These are phyloP conservation scores for Lactarius trivialis DNA, from an alignment of 768 basidiomycete genomes.

Conservation along the genomic window DNA sequence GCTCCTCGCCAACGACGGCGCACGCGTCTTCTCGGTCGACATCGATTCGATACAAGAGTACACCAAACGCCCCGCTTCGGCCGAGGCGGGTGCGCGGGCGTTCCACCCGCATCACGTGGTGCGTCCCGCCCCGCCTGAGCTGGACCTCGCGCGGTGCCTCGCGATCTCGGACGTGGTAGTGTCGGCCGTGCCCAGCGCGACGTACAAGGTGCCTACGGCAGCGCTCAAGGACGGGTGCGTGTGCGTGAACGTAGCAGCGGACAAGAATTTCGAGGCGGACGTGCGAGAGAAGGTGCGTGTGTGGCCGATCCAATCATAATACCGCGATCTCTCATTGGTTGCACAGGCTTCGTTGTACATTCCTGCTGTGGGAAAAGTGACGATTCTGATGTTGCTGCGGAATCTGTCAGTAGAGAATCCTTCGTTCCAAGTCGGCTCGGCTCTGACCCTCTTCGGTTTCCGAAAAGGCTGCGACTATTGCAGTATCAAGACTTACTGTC, in stretches of 20 bases:
- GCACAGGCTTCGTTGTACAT: slow-evolving; percentile 85
- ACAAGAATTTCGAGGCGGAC: slow-evolving; percentile 94
- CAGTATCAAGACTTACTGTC: slow-evolving; percentile 12
- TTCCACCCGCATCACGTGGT: slow-evolving; percentile 85
- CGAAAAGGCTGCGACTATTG: slow-evolving; percentile 9
- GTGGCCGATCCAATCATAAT: background rate
- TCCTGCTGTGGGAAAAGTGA: slow-evolving; percentile 96
- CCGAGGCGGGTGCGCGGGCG: slow-evolving; percentile 30
- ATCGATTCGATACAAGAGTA: slow-evolving; percentile 97
- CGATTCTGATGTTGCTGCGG: slow-evolving; percentile 93
- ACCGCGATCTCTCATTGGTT: background rate
- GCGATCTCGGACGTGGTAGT: slow-evolving; percentile 88
- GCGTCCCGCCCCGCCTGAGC: slow-evolving; percentile 44
- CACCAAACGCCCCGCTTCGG: slow-evolving; percentile 72
- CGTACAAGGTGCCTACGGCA: slow-evolving; percentile 85
- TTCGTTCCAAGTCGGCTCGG: no score
- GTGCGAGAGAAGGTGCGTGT: slow-evolving; percentile 77
- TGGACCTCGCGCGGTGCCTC: slow-evolving; percentile 75
- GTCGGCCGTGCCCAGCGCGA: slow-evolving; percentile 79
- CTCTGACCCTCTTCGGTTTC: slow-evolving; percentile 3
- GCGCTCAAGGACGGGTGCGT: slow-evolving; percentile 92
- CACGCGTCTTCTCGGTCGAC: slow-evolving; percentile 90
- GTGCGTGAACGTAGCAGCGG: slow-evolving; percentile 87
- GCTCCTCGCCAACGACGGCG: slow-evolving; percentile 92
- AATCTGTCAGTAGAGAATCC: slow-evolving; percentile 61